Base-by-base conservation (phyloP, 768 basidiomycete genomes). In the Hortiboletus campestris region DNA sequence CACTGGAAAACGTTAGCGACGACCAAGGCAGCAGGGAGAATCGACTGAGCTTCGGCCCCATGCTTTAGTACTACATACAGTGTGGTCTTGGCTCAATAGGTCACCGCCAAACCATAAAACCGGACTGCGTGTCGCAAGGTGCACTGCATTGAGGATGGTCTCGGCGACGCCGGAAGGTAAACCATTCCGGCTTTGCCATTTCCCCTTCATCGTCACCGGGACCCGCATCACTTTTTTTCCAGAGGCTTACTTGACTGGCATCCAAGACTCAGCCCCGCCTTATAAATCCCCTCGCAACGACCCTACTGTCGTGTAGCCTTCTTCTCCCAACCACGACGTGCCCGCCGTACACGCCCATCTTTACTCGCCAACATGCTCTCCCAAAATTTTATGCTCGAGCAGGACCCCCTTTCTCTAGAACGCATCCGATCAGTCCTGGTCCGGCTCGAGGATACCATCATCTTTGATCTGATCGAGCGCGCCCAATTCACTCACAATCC, bases 371-470 rank as follows among this genome's bases (percentile, higher is more conserved):
- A 35, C 44, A 84, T 86, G 84, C 77, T 81, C 57, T 82, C 70
- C 39, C 46, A 83, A 58, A 94, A 93, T 67, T 90, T 88, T 59
- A 82, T 83, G 72, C 76, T 83, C 59, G 79, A 79, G 36, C 69
- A 75, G 31, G 87, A 95, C 68, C 91, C 94, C 2, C 81, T 98
- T 14, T 90, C 88, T 19, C 77, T 96, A n/a, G 89, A 94, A 45
- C 80, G 84, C 57, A 98, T 99, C 64, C 80, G 97, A 53, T 84
- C 85, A 20, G 89, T 94, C 45, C 78, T 99, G 16, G 85, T 80
- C 59, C 83, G 97, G 28, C 84, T 99, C 22, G 97, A 99, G 69
- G 97, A 99, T 64, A 99, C 96, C 20, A 98, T 99, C 77, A 98
- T 98, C 72, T 99, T 99, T 72, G 86, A 84, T 47, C 81, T 98